phyloP scores from a whole-genome alignment of 306 rosid genomes.

The Abrus pulchellus region DNA sequence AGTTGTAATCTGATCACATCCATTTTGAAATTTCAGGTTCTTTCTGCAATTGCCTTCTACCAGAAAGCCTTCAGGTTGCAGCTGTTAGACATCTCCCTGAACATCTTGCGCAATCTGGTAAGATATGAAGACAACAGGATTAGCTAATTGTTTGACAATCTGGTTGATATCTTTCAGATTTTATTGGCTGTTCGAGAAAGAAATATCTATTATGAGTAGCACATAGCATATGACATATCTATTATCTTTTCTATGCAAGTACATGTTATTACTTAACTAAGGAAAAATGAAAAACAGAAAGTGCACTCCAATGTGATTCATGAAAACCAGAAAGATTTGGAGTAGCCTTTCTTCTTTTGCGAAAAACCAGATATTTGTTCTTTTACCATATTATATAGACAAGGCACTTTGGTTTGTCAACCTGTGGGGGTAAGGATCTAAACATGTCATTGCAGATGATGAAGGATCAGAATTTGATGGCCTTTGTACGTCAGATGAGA shows the following conservation, averaged over 20 bases:
- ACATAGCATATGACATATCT: conserved; percentile 12
- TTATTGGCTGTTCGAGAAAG: conserved; percentile 24
- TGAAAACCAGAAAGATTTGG: neutral
- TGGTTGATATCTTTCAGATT: conserved; percentile 41
- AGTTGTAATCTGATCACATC: conserved; percentile 50
- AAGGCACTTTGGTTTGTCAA: conserved; percentile 3
- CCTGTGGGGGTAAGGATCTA: neutral
- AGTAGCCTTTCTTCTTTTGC: neutral
- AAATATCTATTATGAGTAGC: neutral
- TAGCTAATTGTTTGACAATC: neutral
- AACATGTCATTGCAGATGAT: conserved; percentile 63
- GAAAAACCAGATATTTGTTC: neutral
- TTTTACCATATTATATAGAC: neutral
- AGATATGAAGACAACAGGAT: conserved; percentile 41
- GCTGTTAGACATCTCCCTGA: conserved; percentile 93
- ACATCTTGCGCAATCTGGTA: conserved; percentile 70
- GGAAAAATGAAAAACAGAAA: neutral
- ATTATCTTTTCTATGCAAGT: neutral
- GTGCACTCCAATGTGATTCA: conserved; percentile 8
- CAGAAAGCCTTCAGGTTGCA: conserved; percentile 84
- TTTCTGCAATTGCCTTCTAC: conserved; percentile 95
- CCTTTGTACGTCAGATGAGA: conserved; percentile 62
- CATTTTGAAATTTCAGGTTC: conserved; percentile 82
- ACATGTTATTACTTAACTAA: neutral
- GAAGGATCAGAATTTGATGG: conserved; percentile 73